Base-by-base conservation (phyloP, 1,284 basidiomycete species). In the Tremellales sp. region DNA sequence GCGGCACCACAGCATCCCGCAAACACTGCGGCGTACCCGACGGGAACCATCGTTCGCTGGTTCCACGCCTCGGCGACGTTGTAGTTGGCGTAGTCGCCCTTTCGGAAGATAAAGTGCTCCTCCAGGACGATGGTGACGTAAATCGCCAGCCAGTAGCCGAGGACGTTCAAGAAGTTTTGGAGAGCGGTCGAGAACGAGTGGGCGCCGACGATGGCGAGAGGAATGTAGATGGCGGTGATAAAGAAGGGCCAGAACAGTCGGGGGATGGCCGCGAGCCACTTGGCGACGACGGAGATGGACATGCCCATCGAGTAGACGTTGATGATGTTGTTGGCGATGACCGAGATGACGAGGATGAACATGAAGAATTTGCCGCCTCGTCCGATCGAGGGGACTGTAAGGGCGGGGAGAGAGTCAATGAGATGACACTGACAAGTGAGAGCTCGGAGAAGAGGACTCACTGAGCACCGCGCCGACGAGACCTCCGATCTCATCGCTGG, bases 31-130 rank as follows among this genome's bases (percentile, higher is more conserved):
- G 53, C 65, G 5, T 48, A 38, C 12, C 68, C 65, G 19, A 61
- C 35, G 1, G 65, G 67, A 4, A 69, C 47, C 5, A 48, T 33
- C 7, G 44, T 41, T 5, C 32, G 31, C 34, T 51, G 36, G 57
- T 70, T 70, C 65, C 70, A 71, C 0, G 53, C 43, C 9, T 59
- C 57, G 32, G 60, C 61, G 25, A 59, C 63, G 54, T 68, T 52
- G 52, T 66, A 68, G 46, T 60, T 65, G n/a, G 28, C 48, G 40
- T 53, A 72, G 14, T 57, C 49, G 19, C 59, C 62, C n/a, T 54
- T 48, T 21, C 70, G 58, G 71, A 73, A 72, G 51, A 73, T 68
- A 51, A 64, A 63, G 57, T 73, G 70, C 51, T 73, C 71, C 43
- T 70, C 61, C 13, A 69, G 35, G 21, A 74, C 56, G 48, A 73